Conservation (phyloP, 768 basidiomycete genomes). For the Inosperma sp. region DNA sequence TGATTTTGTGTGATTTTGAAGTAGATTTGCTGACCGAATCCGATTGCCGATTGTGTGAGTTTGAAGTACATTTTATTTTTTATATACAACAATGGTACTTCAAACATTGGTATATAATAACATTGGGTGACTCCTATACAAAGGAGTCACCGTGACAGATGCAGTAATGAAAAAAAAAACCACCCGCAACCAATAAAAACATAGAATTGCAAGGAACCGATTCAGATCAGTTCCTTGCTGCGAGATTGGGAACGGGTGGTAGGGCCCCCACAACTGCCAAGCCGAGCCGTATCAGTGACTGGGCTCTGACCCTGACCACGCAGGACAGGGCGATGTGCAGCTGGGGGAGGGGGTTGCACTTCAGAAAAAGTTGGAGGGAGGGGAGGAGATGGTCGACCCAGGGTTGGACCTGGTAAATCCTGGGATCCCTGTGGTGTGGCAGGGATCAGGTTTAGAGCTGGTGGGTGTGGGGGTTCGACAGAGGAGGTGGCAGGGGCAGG, state of each 20-base stretch:
- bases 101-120: background rate
- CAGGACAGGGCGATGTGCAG: no score
- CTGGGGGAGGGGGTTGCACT: no score
- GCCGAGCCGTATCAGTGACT: background rate
- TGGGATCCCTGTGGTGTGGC: background rate
- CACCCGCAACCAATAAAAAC: background rate
- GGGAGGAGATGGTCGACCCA: background rate
- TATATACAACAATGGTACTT: background rate
- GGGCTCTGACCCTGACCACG: background rate
- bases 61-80: background rate
- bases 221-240: background rate
- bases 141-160: background rate
- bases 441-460: background rate
- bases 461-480: no score
- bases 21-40: no score
- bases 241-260: background rate
- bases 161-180: background rate
- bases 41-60: background rate
- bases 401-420: background rate
- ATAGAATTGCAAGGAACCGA: background rate
- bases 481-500: no score
- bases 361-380: background rate
- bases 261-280: background rate
- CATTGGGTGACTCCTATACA: background rate
- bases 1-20: no score